Conservation (phyloP, 305 asterid species). For the Solanum chacoense region DNA sequence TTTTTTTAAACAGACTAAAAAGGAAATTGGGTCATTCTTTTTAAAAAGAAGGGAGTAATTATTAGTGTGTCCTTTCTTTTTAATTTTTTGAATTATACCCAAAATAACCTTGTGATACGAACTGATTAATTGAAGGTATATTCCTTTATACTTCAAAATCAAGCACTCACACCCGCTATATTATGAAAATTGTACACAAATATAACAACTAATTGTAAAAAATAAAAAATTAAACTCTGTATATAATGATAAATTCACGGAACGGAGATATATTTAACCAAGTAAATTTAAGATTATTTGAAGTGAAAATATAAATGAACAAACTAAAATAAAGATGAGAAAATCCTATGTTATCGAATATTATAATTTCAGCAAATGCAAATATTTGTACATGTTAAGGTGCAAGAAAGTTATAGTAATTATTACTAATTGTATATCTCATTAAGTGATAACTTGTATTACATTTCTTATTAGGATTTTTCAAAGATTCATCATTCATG, state of each 20-base stretch:
- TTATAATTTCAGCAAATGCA: neutral
- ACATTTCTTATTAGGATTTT: neutral
- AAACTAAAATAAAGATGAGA: neutral
- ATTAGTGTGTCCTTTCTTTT: neutral
- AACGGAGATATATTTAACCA: neutral
- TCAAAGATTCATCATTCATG: neutral
- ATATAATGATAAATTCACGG: neutral
- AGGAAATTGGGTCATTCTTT: too few species aligned
- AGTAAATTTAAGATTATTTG: neutral
- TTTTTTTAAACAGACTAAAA: too few species aligned
- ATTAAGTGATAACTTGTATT: neutral
- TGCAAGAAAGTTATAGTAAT: neutral
- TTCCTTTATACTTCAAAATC: neutral
- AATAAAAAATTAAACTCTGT: too few species aligned
- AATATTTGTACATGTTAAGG: neutral
- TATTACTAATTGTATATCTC: neutral
- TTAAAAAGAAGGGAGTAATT: neutral
- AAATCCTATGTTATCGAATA: neutral
- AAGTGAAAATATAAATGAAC: neutral
- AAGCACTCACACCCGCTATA: neutral
- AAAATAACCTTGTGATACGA: neutral
- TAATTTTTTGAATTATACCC: neutral
- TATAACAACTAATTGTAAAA: neutral
- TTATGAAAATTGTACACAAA: neutral
- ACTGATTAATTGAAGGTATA: neutral